These are phyloP conservation scores for Salvia sclarea DNA, from an alignment of 305 asterid species.

Conservation along the genomic window DNA sequence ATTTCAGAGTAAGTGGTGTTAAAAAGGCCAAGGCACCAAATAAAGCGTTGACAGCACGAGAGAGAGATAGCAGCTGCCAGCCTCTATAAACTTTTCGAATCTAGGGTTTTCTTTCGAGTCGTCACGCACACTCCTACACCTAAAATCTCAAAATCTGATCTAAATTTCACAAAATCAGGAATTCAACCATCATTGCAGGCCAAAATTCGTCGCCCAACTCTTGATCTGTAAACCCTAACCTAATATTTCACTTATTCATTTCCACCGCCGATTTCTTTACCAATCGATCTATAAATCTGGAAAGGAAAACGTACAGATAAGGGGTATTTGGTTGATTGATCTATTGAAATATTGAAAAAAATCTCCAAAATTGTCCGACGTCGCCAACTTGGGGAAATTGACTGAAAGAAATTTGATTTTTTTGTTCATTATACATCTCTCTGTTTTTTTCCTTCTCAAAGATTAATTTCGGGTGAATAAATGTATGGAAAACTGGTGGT, in stretches of 20 bases:
- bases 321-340: slow-evolving; percentile 33
- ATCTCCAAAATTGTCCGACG: slow-evolving; percentile 28
- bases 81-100: slow-evolving; percentile 17
- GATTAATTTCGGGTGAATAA: slow-evolving; percentile 24
- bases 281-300: slow-evolving; percentile 50
- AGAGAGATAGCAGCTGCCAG: background rate
- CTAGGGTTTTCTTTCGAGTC: slow-evolving; percentile 34
- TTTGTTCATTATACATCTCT: background rate
- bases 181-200: slow-evolving; percentile 1
- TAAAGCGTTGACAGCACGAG: background rate
- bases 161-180: slow-evolving; percentile 28
- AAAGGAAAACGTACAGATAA: slow-evolving; percentile 43
- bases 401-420: slow-evolving; percentile 5
- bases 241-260: slow-evolving; percentile 27
- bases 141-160: slow-evolving; percentile 33
- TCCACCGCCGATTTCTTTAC: slow-evolving; percentile 22
- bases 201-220: slow-evolving; percentile 15
- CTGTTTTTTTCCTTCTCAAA: background rate
- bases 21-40: background rate
- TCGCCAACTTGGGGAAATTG: slow-evolving; percentile 29
- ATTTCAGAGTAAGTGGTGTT: too few relatives aligned
- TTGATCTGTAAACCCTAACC: slow-evolving; percentile 46
- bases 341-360: slow-evolving; percentile 36
- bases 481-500: slow-evolving; percentile 55
- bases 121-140: slow-evolving; percentile 27